phyloP scores from a whole-genome alignment of 768 basidiomycete species.

The Psilocybe cubensis region DNA sequence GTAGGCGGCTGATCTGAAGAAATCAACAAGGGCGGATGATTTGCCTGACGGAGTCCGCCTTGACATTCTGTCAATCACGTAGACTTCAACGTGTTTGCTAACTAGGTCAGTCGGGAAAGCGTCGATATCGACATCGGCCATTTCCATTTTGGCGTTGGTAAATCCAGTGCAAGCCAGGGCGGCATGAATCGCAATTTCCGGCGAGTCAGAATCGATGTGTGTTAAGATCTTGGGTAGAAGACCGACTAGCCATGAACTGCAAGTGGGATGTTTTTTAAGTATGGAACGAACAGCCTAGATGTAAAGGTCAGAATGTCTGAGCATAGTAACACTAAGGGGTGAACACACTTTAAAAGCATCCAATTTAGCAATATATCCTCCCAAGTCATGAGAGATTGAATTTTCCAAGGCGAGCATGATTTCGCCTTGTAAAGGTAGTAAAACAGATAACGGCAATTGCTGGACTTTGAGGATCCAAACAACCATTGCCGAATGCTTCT shows the following conservation, averaged over 20 bases:
- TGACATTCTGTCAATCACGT: constrained; percentile 27
- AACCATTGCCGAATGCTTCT: constrained; percentile 50
- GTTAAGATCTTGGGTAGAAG: constrained; percentile 46
- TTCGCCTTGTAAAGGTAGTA: constrained; percentile 32
- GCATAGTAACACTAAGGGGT: background rate
- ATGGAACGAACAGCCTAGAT: constrained; percentile 38
- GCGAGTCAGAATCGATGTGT: constrained; percentile 30
- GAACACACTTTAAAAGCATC: constrained; percentile 36
- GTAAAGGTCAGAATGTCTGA: background rate
- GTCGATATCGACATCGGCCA: constrained; percentile 4
- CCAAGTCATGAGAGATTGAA: constrained; percentile 33
- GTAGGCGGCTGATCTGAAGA: constrained; percentile 12
- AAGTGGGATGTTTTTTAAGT: constrained; percentile 46
- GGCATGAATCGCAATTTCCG: constrained; percentile 49
- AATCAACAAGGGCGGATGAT: constrained; percentile 3
- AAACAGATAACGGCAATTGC: constrained; percentile 44
- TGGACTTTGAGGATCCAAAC: constrained; percentile 55
- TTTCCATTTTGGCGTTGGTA: constrained; percentile 42
- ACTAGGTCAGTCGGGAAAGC: constrained; percentile 26
- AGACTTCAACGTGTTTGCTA: constrained; percentile 29
- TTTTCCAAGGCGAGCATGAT: constrained; percentile 39
- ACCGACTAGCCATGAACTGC: constrained; percentile 50
- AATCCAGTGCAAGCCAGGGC: constrained; percentile 61
- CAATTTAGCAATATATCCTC: constrained; percentile 34
- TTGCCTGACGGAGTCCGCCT: background rate